A percentile compares a stretch with the other conserved stretches of the same genome.
These are phyloP conservation scores for Boletus pseudo-olivaceus DNA, from an alignment of 768 basidiomycete species.

Conservation along the genomic window DNA sequence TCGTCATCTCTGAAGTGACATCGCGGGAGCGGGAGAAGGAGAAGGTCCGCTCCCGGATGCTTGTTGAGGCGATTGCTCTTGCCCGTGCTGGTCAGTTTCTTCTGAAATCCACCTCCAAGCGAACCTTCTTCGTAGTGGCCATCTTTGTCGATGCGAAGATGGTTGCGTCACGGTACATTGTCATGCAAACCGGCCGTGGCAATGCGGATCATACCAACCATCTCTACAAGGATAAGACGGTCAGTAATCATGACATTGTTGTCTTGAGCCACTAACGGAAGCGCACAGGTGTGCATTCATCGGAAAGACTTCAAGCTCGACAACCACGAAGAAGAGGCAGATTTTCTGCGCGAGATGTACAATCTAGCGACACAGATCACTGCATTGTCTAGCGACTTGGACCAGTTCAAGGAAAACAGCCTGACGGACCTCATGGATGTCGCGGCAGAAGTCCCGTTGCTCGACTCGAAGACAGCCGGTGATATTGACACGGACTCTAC, in stretches of 20 bases:
- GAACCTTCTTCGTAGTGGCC: conserved; percentile 11
- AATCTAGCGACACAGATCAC: not conserved
- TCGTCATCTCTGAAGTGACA: conserved; percentile 9
- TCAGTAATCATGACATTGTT: not conserved
- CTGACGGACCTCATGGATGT: not conserved
- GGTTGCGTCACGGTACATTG: conserved; percentile 1
- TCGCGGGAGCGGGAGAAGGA: not conserved
- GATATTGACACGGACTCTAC: too few relatives aligned
- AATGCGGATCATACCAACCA: not conserved
- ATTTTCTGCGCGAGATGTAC: conserved; percentile 12
- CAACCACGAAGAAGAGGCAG: not conserved
- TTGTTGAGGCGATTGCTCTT: conserved; percentile 6
- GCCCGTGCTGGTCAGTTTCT: not conserved
- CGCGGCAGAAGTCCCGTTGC: not conserved
- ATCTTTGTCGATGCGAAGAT: conserved; percentile 3
- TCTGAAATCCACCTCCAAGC: not conserved
- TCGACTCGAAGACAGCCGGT: not conserved
- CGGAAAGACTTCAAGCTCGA: not conserved
- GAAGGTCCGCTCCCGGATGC: not conserved
- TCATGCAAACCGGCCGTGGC: not conserved
- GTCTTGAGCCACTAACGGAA: not conserved
- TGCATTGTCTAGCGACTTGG: not conserved
- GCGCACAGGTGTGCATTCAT: not conserved
- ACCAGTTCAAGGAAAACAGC: not conserved
- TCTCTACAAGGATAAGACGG: not conserved